Conservation (phyloP, 2,329 filamentous ascomycete species). For the Metarhizium sp. region DNA sequence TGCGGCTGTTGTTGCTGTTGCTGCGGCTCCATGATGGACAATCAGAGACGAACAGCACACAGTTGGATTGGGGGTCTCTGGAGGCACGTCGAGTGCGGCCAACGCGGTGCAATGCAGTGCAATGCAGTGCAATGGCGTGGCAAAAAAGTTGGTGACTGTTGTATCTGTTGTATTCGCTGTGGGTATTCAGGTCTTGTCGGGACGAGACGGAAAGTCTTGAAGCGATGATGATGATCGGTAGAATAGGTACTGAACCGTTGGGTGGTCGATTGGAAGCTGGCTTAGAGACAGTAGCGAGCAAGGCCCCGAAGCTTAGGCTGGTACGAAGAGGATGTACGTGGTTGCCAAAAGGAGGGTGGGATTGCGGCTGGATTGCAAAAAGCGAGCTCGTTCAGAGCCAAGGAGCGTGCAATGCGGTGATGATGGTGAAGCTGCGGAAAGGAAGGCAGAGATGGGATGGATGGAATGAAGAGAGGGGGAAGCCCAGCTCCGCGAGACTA, state of each 20-base stretch:
- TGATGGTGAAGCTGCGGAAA: slow-evolving; percentile 29
- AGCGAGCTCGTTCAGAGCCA: slow-evolving; percentile 23
- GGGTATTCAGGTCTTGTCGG: background rate
- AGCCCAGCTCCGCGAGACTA: slow-evolving; percentile 25
- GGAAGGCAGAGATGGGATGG: slow-evolving; percentile 35
- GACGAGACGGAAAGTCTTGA: background rate
- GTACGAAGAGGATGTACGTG: slow-evolving; percentile 14
- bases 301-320: slow-evolving; percentile 7
- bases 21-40: slow-evolving; percentile 50
- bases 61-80: background rate
- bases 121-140: background rate
- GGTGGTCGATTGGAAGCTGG: slow-evolving; percentile 2
- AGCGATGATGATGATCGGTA: background rate
- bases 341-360: slow-evolving; percentile 29
- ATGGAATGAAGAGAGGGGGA: slow-evolving; percentile 16
- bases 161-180: background rate
- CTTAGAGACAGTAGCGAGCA: slow-evolving; percentile 12
- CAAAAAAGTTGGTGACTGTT: background rate
- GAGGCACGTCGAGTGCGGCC: slow-evolving; percentile 32
- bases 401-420: slow-evolving; percentile 25
- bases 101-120: slow-evolving; percentile 7
- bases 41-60: slow-evolving; percentile 30
- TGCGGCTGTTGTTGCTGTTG: slow-evolving; percentile 41
- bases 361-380: slow-evolving; percentile 13
- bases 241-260: background rate